Evolutionary conservation across 78 protist species (phyloP).

Genomic region (Speleostelium caveatum): DNA sequence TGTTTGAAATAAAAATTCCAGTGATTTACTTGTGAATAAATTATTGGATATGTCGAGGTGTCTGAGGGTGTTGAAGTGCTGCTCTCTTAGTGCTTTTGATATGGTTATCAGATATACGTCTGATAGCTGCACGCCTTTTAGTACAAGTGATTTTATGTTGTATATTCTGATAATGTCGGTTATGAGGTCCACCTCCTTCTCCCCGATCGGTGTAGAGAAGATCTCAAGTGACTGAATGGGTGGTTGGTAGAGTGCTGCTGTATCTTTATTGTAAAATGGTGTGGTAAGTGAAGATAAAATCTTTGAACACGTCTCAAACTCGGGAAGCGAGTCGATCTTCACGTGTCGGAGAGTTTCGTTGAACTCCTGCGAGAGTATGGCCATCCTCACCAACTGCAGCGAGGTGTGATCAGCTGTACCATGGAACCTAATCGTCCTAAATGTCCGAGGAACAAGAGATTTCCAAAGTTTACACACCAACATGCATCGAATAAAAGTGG

Average conservation of each 20-base stretch:
- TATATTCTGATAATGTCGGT: conserved; percentile 10
- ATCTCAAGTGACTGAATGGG: conserved; percentile 26
- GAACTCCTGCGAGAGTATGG: neutral
- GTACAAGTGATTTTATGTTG: conserved; percentile 11
- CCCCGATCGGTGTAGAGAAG: neutral
- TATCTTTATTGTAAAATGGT: conserved; percentile 30
- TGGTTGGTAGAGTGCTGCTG: conserved; percentile 36
- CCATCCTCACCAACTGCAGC: neutral
- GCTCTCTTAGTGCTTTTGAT: conserved; percentile 14
- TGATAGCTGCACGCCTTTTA: conserved; percentile 19
- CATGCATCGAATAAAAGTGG: conserved; percentile 4
- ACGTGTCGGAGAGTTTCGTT: conserved; percentile 34
- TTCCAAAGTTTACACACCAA: conserved; percentile 40
- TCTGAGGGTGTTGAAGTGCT: conserved; percentile 15
- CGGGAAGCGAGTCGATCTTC: neutral
- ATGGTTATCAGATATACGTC: conserved; percentile 29
- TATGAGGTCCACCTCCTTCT: conserved; percentile 12
- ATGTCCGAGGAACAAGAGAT: conserved; percentile 10
- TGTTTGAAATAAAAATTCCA: conserved; percentile 32
- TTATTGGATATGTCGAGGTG: conserved; percentile 27
- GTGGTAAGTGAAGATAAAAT: conserved; percentile 31
- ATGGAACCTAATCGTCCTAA: conserved; percentile 3
- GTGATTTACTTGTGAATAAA: neutral
- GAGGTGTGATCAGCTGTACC: neutral
- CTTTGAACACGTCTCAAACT: neutral